phyloP scores from a whole-genome alignment of 2,329 filamentous ascomycete species.

The Chrysosporium keratinophilum region DNA sequence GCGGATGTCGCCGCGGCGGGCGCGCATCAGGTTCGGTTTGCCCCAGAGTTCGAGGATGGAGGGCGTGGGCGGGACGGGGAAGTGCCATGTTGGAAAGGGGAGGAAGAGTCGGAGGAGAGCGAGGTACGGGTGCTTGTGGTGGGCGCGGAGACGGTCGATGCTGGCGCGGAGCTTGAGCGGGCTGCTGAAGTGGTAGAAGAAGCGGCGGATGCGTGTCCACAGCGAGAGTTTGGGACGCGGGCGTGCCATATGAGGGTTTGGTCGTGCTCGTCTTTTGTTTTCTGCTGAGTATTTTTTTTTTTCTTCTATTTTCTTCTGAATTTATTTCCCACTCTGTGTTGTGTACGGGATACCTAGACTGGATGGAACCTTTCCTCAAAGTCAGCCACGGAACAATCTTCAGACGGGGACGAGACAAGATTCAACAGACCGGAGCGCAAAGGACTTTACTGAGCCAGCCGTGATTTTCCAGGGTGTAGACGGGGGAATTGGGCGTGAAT shows the following conservation, averaged over 20 bases:
- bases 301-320: not conserved
- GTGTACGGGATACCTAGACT: not conserved
- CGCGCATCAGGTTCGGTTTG: conserved; percentile 10
- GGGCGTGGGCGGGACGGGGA: conserved; percentile 18
- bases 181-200: conserved; percentile 12
- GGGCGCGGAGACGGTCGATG: conserved; percentile 14
- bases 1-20: conserved; percentile 8
- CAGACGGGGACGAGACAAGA: too few relatives aligned
- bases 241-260: conserved; percentile 5
- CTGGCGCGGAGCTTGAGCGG: conserved; percentile 15
- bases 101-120: conserved; percentile 18
- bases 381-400: too few relatives aligned
- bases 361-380: not conserved
- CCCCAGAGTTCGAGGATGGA: conserved; percentile 13
- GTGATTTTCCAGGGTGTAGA: too few relatives aligned
- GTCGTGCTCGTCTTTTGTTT: not conserved
- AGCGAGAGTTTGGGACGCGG: conserved; percentile 11
- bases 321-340: too few relatives aligned
- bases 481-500: not conserved
- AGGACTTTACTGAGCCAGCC: too few relatives aligned
- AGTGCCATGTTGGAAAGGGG: conserved; percentile 18
- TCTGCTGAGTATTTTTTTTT: not conserved
- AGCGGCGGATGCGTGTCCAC: conserved; percentile 9
- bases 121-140: conserved; percentile 16
- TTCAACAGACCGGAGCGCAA: too few relatives aligned